phyloP scores from a whole-genome alignment of 2,329 filamentous ascomycete genomes.

The Diaporthe capsici region DNA sequence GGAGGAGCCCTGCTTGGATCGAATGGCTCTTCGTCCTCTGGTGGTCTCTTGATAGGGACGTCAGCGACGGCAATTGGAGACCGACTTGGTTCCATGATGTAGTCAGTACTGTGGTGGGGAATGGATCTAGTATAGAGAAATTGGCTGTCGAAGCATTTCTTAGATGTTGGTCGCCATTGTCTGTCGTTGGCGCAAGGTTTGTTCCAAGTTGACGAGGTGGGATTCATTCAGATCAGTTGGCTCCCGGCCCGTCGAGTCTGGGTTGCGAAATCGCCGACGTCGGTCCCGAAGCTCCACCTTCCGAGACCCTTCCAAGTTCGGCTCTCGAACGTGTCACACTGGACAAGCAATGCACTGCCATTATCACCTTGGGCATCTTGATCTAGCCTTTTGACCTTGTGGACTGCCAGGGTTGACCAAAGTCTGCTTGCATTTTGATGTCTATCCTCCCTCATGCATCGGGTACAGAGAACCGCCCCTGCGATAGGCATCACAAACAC shows the following conservation, averaged over 20 bases:
- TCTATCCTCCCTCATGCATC: not conserved
- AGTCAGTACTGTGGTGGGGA: not conserved
- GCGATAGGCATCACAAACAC: not conserved
- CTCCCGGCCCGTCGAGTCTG: not conserved
- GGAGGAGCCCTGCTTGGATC: slow-evolving; percentile 10
- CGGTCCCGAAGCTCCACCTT: slow-evolving; percentile 15
- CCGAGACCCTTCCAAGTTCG: not conserved
- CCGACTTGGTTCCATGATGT: not conserved
- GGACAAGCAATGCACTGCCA: too few relatives aligned
- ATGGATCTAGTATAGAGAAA: rapidly evolving
- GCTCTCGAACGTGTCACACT: not conserved
- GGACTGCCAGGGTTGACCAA: not conserved
- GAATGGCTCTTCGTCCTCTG: slow-evolving; percentile 36
- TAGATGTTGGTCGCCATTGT: not conserved
- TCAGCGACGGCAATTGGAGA: slow-evolving; percentile 14
- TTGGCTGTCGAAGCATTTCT: not conserved
- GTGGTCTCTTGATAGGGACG: slow-evolving; percentile 41
- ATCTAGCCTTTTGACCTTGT: not conserved
- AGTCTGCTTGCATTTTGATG: not conserved
- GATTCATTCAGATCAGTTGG: not conserved
- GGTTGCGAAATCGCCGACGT: slow-evolving; percentile 1
- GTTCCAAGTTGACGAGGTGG: slow-evolving; percentile 19
- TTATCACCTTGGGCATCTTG: too few relatives aligned
- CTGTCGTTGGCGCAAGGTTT: slow-evolving; percentile 1
- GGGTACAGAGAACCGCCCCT: rapidly evolving